Evolutionary conservation across 2,329 filamentous ascomycete genomes (phyloP).

Genomic region (Diaporthe citriasiana): DNA sequence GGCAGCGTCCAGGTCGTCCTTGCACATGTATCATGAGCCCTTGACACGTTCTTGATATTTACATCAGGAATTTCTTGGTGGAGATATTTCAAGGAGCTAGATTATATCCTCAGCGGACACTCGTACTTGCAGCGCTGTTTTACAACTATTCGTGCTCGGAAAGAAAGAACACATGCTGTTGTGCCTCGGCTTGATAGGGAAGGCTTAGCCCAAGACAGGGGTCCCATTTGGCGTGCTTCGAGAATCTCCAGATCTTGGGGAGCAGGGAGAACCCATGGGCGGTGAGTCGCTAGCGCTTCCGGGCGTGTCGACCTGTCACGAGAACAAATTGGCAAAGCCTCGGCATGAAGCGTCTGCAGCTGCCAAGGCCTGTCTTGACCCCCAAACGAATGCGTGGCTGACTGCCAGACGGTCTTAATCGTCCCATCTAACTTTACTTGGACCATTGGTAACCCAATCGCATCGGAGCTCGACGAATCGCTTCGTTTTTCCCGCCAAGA

Average conservation of each 20-base stretch:
- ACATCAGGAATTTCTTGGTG: too few relatives aligned
- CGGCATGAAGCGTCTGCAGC: constrained; percentile 3
- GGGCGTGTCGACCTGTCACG: neutral
- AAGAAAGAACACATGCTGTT: neutral
- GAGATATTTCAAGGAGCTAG: too few relatives aligned
- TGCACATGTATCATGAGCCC: too few relatives aligned
- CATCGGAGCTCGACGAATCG: neutral
- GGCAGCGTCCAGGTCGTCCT: too few relatives aligned
- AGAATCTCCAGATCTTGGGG: neutral
- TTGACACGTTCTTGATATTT: too few relatives aligned
- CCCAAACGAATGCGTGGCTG: neutral
- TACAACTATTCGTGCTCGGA: neutral
- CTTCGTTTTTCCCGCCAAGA: constrained; percentile 16
- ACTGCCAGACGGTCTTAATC: neutral
- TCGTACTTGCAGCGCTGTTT: too few relatives aligned
- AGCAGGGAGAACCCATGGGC: neutral
- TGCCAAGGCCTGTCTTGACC: neutral
- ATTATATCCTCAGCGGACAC: too few relatives aligned
- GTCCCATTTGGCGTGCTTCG: neutral
- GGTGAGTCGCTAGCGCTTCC: neutral
- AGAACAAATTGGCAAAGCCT: constrained; percentile 9
- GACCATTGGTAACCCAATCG: constrained; percentile 5
- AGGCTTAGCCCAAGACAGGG: neutral
- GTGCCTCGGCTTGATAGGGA: neutral
- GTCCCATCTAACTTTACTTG: neutral